Evolutionary conservation across 257 asterid genomes (phyloP).

Genomic region (Solanum lycopersicoides): DNA sequence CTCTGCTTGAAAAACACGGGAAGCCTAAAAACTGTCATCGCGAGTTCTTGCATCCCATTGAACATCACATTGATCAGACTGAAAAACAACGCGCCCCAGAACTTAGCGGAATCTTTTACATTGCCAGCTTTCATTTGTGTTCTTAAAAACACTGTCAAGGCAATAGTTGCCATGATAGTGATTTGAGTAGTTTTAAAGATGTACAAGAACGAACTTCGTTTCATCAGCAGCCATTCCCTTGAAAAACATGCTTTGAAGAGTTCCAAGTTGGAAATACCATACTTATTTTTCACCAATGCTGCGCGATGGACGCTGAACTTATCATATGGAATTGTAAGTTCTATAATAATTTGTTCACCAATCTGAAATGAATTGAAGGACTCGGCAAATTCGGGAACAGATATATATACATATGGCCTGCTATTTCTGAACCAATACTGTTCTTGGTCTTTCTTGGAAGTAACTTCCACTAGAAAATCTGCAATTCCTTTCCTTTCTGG

Average conservation of each 20-base stretch:
- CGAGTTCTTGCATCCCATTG: constrained; percentile 76
- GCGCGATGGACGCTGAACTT: constrained; percentile 58
- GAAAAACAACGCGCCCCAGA: constrained; percentile 73
- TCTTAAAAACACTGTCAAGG: constrained; percentile 62
- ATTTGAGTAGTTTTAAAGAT: constrained; percentile 75
- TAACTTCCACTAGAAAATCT: constrained; percentile 82
- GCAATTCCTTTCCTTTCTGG: constrained; percentile 83
- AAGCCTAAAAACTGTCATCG: constrained; percentile 70
- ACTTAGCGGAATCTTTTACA: constrained; percentile 37
- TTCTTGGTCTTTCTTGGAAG: constrained; percentile 72
- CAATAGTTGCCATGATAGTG: constrained; percentile 57
- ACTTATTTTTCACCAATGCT: constrained; percentile 64
- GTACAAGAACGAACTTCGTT: constrained; percentile 49
- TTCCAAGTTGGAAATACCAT: constrained; percentile 62
- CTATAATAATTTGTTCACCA: constrained; percentile 36
- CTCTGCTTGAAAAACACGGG: constrained; percentile 84
- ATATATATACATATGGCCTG: constrained; percentile 40
- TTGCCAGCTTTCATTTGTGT: constrained; percentile 65
- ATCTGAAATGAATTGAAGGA: constrained; percentile 44
- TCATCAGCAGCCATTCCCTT: constrained; percentile 76
- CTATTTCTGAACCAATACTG: constrained; percentile 56
- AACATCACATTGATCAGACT: constrained; percentile 79
- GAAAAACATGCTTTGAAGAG: constrained; percentile 61
- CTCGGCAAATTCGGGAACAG: constrained; percentile 43
- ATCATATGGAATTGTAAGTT: constrained; percentile 53